Conservation (phyloP, 805 yeast genomes). For the Candida oleophila region DNA sequence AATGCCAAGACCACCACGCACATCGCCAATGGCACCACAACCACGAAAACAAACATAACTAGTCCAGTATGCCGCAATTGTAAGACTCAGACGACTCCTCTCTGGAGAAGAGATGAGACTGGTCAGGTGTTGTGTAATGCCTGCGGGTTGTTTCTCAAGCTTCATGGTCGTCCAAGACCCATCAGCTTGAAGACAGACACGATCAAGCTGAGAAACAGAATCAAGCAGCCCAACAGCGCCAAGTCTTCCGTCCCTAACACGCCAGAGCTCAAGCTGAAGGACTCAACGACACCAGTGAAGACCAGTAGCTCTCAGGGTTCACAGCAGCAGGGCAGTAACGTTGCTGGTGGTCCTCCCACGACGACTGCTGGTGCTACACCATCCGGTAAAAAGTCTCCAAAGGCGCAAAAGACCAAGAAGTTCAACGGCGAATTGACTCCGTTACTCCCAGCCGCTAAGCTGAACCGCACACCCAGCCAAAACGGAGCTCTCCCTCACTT, state of each 20-base stretch:
- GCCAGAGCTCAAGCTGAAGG: slow-evolving; percentile 56
- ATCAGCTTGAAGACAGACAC: slow-evolving; percentile 89
- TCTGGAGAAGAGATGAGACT: slow-evolving; percentile 92
- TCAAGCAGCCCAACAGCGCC: slow-evolving; percentile 49
- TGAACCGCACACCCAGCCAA: background rate
- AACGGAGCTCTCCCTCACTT: slow-evolving; percentile 1
- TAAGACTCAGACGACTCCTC: slow-evolving; percentile 87
- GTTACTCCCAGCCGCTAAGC: background rate
- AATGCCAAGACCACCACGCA: slow-evolving; percentile 63
- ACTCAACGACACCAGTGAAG: slow-evolving; percentile 19
- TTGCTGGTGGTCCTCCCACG: too few species aligned
- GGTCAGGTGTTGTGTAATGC: slow-evolving; percentile 84
- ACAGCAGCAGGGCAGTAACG: too few species aligned
- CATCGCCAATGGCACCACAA: slow-evolving; percentile 58
- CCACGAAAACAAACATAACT: slow-evolving; percentile 61
- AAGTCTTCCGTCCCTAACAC: slow-evolving; percentile 50
- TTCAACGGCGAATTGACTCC: background rate
- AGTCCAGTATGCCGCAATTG: slow-evolving; percentile 85
- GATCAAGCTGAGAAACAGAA: slow-evolving; percentile 86
- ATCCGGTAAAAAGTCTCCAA: slow-evolving; percentile 12
- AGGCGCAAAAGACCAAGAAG: slow-evolving; percentile 8
- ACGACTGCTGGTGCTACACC: background rate
- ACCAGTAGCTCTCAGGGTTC: background rate
- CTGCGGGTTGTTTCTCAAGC: slow-evolving; percentile 83
- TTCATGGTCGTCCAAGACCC: slow-evolving; percentile 92